These are phyloP conservation scores for Cytospora schulzeri DNA, from an alignment of 2,329 filamentous ascomycete species.

Conservation along the genomic window DNA sequence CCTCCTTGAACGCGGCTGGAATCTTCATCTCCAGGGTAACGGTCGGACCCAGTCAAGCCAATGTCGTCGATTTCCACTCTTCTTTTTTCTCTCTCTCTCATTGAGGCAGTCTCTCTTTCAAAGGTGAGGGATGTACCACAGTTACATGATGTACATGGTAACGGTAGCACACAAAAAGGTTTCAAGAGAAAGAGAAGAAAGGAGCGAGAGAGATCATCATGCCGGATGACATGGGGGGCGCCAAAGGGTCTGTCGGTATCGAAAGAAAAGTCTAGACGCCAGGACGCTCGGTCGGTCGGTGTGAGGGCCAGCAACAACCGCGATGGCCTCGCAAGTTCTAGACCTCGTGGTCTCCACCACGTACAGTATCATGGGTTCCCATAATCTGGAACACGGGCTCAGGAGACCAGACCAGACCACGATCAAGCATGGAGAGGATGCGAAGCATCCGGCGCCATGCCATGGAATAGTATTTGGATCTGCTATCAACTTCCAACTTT, in stretches of 20 bases:
- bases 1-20: slow-evolving; percentile 3
- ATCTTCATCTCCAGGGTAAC: neutral
- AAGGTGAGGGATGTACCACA: too few species aligned
- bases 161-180: neutral
- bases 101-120: neutral
- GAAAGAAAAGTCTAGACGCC: neutral
- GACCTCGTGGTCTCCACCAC: neutral
- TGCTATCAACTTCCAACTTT: neutral
- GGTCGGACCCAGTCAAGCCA: neutral
- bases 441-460: neutral
- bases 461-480: neutral
- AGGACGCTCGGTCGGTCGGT: neutral
- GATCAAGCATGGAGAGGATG: neutral
- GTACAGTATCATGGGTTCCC: neutral
- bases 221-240: slow-evolving; percentile 1
- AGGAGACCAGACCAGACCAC: neutral
- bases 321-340: slow-evolving; percentile 13
- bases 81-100: neutral
- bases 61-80: slow-evolving; percentile 18
- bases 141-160: too few species aligned
- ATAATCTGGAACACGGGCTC: neutral
- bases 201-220: too few species aligned
- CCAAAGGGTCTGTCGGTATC: neutral
- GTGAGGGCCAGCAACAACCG: neutral
- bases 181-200: too few species aligned